These are phyloP conservation scores for Penicillium concentricum DNA, from an alignment of 2,329 filamentous ascomycete species.

Conservation along the genomic window DNA sequence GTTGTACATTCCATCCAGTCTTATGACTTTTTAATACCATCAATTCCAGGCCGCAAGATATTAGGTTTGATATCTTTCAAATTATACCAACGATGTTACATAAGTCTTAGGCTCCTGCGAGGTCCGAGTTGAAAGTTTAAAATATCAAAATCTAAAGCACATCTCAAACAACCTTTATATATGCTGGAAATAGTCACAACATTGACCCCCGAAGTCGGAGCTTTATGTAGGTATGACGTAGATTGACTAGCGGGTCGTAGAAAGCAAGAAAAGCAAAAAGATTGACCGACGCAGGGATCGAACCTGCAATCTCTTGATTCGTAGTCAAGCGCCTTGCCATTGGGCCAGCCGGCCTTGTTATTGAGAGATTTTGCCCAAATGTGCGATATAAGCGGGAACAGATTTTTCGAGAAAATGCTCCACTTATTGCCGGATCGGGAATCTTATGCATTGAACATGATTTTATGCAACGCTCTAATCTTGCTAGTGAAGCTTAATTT, in stretches of 20 bases:
- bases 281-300: constrained; percentile 43
- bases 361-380: background rate
- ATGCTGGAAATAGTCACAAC: background rate
- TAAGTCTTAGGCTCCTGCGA: background rate
- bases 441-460: background rate
- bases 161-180: background rate
- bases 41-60: background rate
- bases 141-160: background rate
- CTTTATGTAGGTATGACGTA: background rate
- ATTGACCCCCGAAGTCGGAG: no score
- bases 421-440: background rate
- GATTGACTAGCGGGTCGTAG: background rate
- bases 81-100: background rate
- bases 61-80: background rate
- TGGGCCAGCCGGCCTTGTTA: constrained; percentile 41
- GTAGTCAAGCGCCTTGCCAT: constrained; percentile 55
- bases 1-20: background rate
- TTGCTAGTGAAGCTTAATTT: background rate
- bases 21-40: background rate
- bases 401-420: background rate
- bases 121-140: background rate
- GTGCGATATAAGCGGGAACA: background rate
- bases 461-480: background rate
- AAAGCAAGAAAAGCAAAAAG: background rate
- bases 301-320: constrained; percentile 54